A percentile compares a stretch with the other conserved stretches of the same genome.
Conservation (phyloP, 345 rosid species). For the Brassica nigra region DNA sequence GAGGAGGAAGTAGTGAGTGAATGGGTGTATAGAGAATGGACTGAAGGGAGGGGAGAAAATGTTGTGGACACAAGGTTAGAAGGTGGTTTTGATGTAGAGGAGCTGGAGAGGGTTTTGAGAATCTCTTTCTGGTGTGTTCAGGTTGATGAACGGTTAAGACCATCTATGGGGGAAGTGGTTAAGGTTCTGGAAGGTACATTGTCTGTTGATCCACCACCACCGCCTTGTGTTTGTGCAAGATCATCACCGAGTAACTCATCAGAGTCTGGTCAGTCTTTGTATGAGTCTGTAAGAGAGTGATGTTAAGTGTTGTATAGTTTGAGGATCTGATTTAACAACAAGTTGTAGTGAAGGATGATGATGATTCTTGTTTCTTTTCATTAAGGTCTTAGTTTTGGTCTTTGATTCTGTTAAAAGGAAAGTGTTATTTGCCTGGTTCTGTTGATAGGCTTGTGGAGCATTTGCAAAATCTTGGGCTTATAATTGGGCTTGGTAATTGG, state of each 20-base stretch:
- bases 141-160: conserved; percentile 63
- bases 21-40: conserved; percentile 64
- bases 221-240: conserved; percentile 49
- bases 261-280: conserved; percentile 40
- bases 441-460: too few species aligned
- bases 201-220: conserved; percentile 73
- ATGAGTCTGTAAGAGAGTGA: conserved; percentile 14
- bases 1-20: conserved; percentile 41
- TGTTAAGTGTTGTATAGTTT: conserved; percentile 27
- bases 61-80: conserved; percentile 54
- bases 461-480: too few species aligned
- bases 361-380: conserved; percentile 26
- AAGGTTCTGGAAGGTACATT: conserved; percentile 77
- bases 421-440: too few species aligned
- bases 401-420: too few species aligned
- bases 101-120: conserved; percentile 67
- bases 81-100: conserved; percentile 45
- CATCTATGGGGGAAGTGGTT: conserved; percentile 78
- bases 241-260: conserved; percentile 38
- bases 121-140: conserved; percentile 84
- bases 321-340: conserved; percentile 37
- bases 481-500: too few species aligned
- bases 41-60: conserved; percentile 48
- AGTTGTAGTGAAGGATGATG: conserved; percentile 31
- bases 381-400: neutral